Base-by-base conservation (phyloP, 75 land plant genomes). In the Selaginella tamariscina region DNA sequence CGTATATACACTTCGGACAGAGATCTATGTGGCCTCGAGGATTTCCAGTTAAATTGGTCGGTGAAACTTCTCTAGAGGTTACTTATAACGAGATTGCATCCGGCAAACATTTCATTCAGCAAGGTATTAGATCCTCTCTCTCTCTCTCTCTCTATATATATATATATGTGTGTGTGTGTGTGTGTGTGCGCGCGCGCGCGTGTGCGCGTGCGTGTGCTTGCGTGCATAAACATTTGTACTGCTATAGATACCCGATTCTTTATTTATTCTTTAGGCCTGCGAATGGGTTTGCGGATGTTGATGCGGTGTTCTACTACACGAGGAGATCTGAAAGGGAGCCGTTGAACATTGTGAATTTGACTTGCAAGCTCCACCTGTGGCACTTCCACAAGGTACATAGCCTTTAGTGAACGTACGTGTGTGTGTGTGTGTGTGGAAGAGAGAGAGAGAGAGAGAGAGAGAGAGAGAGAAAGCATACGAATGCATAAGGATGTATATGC, bases 1-100 rank as follows among this genome's bases (percentile, higher is more conserved):
- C 98, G 13, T 93, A 90, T 72, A 77, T 93, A 27, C 98, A 93
- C 75, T 93, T 93, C 67, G 98, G 98, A 56, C 98, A 93, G 79
- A 75, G 96, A 29, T 93, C 98, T 0, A 88, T 93, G 21, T 93
- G 98, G 98, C 98, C 98, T 22, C 76, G 98, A 44, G 98, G 98
- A 0, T 75, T 89, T 63, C 98, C 98, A 0, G 54, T 93, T 70
- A 88, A 85, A 31, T 64, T 81, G 33, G 88, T 93, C 30, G 84
- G 87, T 0, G 71, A 86, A 8, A 65, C 86, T 30, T 68, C 56
- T 18, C 83, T 85, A 21, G 98, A 93, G 56, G 85, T 90, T 70
- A 83, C 79, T 27, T 93, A 89, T 65, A 85, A 81, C 26, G 91
- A 89, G 72, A 70, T 93, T 27, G 81, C 70, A 64, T 75, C 82